Conservation (phyloP, 2,329 filamentous ascomycete species). For the Cladophialophora yegresii region DNA sequence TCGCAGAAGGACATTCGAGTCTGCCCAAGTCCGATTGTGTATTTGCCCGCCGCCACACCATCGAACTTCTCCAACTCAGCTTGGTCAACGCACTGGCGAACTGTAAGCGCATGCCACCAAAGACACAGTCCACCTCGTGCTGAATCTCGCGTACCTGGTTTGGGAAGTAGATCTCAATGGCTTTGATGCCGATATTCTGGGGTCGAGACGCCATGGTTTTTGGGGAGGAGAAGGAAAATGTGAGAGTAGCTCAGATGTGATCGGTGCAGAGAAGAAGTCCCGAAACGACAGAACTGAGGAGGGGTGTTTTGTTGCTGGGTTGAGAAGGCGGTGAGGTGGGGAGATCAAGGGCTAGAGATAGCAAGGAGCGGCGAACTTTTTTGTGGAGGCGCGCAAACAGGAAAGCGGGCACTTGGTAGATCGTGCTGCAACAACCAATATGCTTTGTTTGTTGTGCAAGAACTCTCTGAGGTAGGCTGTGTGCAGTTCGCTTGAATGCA, state of each 20-base stretch:
- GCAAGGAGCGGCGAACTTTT: slow-evolving; percentile 3
- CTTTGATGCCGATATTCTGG: slow-evolving; percentile 88
- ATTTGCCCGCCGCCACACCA: slow-evolving; percentile 78
- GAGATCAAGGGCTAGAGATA: slow-evolving; percentile 2
- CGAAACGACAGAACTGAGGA: background rate
- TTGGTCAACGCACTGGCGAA: slow-evolving; percentile 75
- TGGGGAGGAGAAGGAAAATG: background rate
- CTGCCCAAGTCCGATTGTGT: slow-evolving; percentile 88
- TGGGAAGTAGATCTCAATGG: slow-evolving; percentile 87
- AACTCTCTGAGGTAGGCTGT: background rate
- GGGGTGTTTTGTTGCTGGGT: slow-evolving; percentile 3
- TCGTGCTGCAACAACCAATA: background rate
- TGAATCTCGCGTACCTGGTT: slow-evolving; percentile 66
- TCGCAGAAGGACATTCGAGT: slow-evolving; percentile 93
- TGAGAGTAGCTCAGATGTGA: background rate
- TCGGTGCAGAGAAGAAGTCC: background rate
- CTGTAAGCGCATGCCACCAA: slow-evolving; percentile 19
- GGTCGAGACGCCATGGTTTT: slow-evolving; percentile 69
- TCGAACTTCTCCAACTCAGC: slow-evolving; percentile 81
- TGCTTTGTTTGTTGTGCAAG: background rate
- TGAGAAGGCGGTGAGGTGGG: slow-evolving; percentile 16
- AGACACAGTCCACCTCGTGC: background rate
- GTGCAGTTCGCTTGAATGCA: background rate
- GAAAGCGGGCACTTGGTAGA: background rate
- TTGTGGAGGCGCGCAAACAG: slow-evolving; percentile 8